Evolutionary conservation across 495 filamentous ascomycete genomes (phyloP), one percentile per base, ranked within the genome.

Genomic region (Choiromyces venosus): DNA sequence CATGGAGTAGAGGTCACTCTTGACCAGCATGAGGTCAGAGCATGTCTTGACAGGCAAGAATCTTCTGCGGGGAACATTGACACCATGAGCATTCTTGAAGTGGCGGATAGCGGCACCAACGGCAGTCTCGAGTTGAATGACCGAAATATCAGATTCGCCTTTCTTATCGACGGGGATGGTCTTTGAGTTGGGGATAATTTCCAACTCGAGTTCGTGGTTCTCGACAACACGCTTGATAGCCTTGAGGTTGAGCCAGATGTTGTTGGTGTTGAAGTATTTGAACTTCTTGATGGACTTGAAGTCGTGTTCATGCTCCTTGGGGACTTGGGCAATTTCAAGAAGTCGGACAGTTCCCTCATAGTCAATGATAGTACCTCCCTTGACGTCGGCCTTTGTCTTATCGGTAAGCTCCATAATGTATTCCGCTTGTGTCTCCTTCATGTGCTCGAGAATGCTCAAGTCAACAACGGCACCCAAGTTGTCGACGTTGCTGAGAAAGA

Each of bases 281-380:
- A 99, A 99, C 88, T 99, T 99, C 91, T 98, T 99, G 87, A 99
- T 99, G 67, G 95, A 97, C 90, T 99, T 99, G 92, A 99, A 99
- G 86, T 99, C 95, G 85, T 99, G 97, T 81, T 92, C 91, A 86
- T 99, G 94, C 86, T 98, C 93, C 88, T 97, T 98, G 85, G 96
- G 95, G n/a, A 99, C 95, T 86, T 99, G 95, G 18, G 95, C 95
- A 77, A 99, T 97, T 88, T 99, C 95, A 44, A 99, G 90, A 52
- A 99, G 90, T 80, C 95, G 93, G 77, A 93, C 95, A 73, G 91
- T 92, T 79, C 93, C 94, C 81, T 99, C 95, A 84, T 97, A 96
- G 86, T 99, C 93, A 82, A 99, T 99, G 86, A 99, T 99, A 82
- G 95, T 99, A 86, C 95, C 95, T 90, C 95, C 95, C 91, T 99